These are phyloP conservation scores for Pestalotiopsis sp. DNA, from an alignment of 2,329 filamentous ascomycete species.

Conservation along the genomic window DNA sequence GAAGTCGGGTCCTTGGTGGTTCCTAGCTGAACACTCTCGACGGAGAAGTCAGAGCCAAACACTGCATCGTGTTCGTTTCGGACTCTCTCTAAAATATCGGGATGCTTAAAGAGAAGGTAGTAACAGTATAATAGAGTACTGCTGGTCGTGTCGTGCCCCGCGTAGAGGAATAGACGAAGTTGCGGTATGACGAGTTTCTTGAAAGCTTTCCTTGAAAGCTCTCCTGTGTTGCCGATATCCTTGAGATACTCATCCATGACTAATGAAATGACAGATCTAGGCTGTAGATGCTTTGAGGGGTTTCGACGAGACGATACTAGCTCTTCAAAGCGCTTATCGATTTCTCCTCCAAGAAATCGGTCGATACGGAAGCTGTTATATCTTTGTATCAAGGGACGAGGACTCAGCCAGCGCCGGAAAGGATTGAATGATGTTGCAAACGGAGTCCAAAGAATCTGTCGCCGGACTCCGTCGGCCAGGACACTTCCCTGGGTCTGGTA, in stretches of 20 bases:
- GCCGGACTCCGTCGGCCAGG: constrained; percentile 21
- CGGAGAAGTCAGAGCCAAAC: constrained; percentile 30
- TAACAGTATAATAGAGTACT: constrained; percentile 56
- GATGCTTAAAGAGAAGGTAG: constrained; percentile 38
- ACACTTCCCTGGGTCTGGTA: constrained; percentile 24
- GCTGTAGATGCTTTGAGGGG: background rate
- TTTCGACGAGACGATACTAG: background rate
- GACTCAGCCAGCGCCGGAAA: constrained; percentile 21
- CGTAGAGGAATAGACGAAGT: constrained; percentile 45
- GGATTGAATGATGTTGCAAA: constrained; percentile 25
- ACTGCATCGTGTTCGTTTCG: constrained; percentile 40
- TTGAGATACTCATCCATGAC: constrained; percentile 23
- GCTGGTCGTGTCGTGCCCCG: constrained; percentile 67
- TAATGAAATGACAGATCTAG: constrained; percentile 23
- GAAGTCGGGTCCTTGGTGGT: background rate
- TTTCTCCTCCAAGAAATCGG: constrained; percentile 20
- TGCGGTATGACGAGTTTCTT: constrained; percentile 22
- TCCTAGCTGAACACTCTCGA: constrained; percentile 18
- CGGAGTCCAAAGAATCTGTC: constrained; percentile 23
- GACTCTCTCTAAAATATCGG: constrained; percentile 28
- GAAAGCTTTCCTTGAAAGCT: constrained; percentile 17
- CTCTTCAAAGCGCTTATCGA: constrained; percentile 26
- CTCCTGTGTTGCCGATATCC: constrained; percentile 12
- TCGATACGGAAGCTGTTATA: constrained; percentile 25
- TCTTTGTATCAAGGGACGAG: constrained; percentile 22